A percentile compares a stretch with the other conserved stretches of the same genome.
These are phyloP conservation scores for Avena sativa DNA, from an alignment of 176 grass and related monocot genomes.

Conservation along the genomic window DNA sequence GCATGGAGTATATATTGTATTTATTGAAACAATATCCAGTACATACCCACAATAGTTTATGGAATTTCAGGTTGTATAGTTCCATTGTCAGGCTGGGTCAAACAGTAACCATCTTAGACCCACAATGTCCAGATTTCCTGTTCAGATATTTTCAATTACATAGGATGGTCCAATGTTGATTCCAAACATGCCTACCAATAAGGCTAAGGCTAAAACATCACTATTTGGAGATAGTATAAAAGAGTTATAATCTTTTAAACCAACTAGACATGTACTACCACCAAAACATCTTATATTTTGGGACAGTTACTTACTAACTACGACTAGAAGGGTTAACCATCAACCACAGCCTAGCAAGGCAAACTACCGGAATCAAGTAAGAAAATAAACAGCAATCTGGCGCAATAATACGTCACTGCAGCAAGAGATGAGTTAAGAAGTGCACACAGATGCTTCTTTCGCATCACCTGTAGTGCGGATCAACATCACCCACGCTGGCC, in stretches of 20 bases:
- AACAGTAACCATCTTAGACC: background rate
- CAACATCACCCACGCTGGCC: slow-evolving; percentile 73
- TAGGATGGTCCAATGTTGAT: background rate
- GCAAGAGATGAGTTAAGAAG: slow-evolving; percentile 1
- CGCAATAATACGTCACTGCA: background rate
- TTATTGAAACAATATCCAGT: background rate
- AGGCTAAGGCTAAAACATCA: slow-evolving; percentile 9
- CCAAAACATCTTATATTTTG: no score
- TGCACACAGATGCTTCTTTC: background rate
- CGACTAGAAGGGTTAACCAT: background rate
- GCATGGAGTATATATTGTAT: background rate
- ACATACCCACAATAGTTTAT: background rate
- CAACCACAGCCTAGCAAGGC: background rate
- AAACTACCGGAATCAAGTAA: background rate
- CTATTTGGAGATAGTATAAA: background rate
- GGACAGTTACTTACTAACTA: background rate
- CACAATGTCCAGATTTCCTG: background rate
- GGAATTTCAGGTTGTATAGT: background rate
- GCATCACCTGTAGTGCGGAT: slow-evolving; percentile 79
- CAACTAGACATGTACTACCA: background rate
- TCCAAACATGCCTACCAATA: background rate
- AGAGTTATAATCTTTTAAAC: background rate
- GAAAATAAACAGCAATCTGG: background rate
- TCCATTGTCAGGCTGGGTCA: background rate
- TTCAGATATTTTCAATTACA: no score